These are phyloP conservation scores for Stachybotrys echinatus DNA, from an alignment of 2,329 filamentous ascomycete species.

Conservation along the genomic window DNA sequence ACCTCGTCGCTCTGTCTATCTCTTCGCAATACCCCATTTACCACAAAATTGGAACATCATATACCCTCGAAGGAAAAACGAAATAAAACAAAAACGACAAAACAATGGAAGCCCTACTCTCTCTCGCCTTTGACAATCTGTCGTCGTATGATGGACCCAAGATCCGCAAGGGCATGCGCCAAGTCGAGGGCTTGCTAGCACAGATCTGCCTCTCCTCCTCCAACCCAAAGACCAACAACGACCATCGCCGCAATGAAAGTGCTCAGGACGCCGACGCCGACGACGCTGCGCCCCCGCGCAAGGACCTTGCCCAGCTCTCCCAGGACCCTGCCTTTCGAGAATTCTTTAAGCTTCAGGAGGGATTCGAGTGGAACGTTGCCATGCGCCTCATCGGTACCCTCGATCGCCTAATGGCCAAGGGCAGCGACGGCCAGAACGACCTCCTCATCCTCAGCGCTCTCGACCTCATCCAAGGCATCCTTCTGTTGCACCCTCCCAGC, in stretches of 20 bases:
- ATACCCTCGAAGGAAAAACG: neutral
- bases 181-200: conserved; percentile 88
- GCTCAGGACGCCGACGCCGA: conserved; percentile 30
- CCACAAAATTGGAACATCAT: neutral
- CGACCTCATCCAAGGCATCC: conserved; percentile 80
- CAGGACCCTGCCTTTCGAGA: conserved; percentile 87
- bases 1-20: neutral
- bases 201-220: conserved; percentile 76
- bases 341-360: conserved; percentile 94
- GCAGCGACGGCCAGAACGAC: conserved; percentile 78
- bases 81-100: neutral
- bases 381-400: conserved; percentile 80
- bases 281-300: conserved; percentile 39
- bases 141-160: conserved; percentile 87
- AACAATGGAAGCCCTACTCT: conserved; percentile 83
- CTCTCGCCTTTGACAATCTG: conserved; percentile 92
- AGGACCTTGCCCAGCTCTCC: conserved; percentile 63
- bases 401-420: conserved; percentile 79
- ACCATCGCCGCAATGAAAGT: conserved; percentile 10
- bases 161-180: conserved; percentile 87
- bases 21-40: neutral
- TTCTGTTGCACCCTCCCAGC: conserved; percentile 86
- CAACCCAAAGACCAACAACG: conserved; percentile 18
- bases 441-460: conserved; percentile 82
- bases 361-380: conserved; percentile 96